Evolutionary conservation across 176 grass and related monocot species (phyloP).

Genomic region (Eleusine indica): DNA sequence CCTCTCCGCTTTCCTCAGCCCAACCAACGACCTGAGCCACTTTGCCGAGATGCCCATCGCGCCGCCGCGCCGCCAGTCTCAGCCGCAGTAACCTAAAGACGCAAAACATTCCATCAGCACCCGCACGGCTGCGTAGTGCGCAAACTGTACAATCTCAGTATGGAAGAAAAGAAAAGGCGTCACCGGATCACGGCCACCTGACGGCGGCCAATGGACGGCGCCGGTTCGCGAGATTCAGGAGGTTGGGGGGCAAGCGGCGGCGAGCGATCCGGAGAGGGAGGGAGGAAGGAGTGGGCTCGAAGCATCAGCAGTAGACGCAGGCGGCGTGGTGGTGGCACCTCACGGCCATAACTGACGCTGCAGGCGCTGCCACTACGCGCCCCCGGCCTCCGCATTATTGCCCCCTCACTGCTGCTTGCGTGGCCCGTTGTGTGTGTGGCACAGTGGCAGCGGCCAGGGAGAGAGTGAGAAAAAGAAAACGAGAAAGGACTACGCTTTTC

Average conservation of each 20-base stretch:
- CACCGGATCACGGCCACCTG: conserved; percentile 39
- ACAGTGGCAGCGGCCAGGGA: conserved; percentile 25
- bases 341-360: conserved; percentile 48
- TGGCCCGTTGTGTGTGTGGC: conserved; percentile 26
- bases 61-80: conserved; percentile 14
- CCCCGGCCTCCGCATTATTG: conserved; percentile 45
- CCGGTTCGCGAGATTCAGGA: conserved; percentile 15
- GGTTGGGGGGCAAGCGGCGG: background rate
- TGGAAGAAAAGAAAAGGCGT: background rate
- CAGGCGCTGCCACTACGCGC: conserved; percentile 31
- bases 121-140: background rate
- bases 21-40: conserved; percentile 85
- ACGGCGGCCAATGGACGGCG: conserved; percentile 23
- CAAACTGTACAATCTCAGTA: background rate
- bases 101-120: conserved; percentile 18
- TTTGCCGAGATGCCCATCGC: conserved; percentile 74
- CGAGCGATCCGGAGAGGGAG: background rate
- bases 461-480: background rate
- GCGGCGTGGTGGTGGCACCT: conserved; percentile 15
- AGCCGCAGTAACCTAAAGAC: background rate
- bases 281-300: background rate
- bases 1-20: conserved; percentile 70
- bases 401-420: background rate
- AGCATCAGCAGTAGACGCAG: conserved; percentile 7
- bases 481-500: conserved; percentile 42